A percentile compares a stretch with the other conserved stretches of the same genome.
phyloP scores from a whole-genome alignment of 2,329 filamentous ascomycete species.

The Xylariaceae sp. region DNA sequence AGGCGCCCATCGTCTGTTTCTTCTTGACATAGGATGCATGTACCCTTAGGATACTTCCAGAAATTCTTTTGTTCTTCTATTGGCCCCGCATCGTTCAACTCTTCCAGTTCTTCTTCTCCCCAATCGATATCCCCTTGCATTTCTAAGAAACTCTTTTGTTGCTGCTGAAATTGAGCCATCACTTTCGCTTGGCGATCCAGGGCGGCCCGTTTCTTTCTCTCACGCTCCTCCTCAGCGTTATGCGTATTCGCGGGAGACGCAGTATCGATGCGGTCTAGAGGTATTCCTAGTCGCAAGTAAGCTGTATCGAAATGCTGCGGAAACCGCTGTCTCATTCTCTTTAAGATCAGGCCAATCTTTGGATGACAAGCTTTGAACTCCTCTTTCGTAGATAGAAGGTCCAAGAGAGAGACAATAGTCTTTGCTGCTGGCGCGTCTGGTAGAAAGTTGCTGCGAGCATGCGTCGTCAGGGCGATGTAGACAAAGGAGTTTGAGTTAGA shows the following conservation, averaged over 20 bases:
- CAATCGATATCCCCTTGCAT: conserved; percentile 88
- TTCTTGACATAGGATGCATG: conserved; percentile 96
- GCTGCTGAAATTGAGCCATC: conserved; percentile 97
- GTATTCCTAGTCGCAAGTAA: conserved; percentile 67
- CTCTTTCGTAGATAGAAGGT: conserved; percentile 68
- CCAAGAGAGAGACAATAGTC: conserved; percentile 69
- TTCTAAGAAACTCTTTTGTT: conserved; percentile 93
- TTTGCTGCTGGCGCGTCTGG: conserved; percentile 60
- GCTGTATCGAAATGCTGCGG: conserved; percentile 74
- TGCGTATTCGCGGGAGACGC: conserved; percentile 76
- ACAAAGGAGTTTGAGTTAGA: conserved; percentile 70
- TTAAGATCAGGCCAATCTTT: conserved; percentile 83
- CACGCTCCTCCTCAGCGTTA: conserved; percentile 72
- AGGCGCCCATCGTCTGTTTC: conserved; percentile 87
- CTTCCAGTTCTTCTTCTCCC: conserved; percentile 81
- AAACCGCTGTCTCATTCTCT: conserved; percentile 82
- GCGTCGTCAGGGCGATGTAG: conserved; percentile 69
- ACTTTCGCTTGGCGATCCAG: conserved; percentile 88
- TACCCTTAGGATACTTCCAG: conserved; percentile 91
- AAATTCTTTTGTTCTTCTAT: conserved; percentile 72
- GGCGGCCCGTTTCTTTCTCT: conserved; percentile 88
- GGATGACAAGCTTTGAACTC: conserved; percentile 83
- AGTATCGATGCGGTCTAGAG: conserved; percentile 80
- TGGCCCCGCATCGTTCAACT: conserved; percentile 64
- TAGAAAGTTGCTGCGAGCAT: conserved; percentile 67